Evolutionary conservation across 2,329 filamentous ascomycete genomes (phyloP), one percentile per base, ranked within the genome.

Genomic region (Myriosclerotinia scirpicola): DNA sequence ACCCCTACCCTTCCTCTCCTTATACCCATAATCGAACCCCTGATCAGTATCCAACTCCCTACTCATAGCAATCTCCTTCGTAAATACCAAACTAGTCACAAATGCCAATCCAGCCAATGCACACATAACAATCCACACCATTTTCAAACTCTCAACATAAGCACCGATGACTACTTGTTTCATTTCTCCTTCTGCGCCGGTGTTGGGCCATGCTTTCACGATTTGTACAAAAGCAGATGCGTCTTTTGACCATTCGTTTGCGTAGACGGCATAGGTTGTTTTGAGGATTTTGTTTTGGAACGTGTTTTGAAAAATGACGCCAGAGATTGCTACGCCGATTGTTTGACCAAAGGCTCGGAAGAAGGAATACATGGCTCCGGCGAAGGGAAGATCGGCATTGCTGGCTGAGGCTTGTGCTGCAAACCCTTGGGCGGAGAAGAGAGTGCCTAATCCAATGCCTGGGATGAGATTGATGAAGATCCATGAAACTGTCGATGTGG

Each of bases 221-320:
- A 72, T 60, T 38, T 71, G 63, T 6, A 73, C 71, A n/a, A 73
- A 67, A 1, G 66, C 52, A 20, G 67, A 68, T n/a, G 70, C 67
- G 22, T 74, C 68, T 36, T 54, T 64, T 8, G 67, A 69, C 69
- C 68, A 74, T 5, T 58, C 42, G 8, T 67, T 56, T 17, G 68
- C 70, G 30, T 64, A 64, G 1, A 36, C 40, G 4, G 54, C 30
- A 67, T 73, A 72, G 17, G 64, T 52, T 1, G 65, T 73, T 14
- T 36, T n/a, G 3, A 67, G 46, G 15, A 75, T 66, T 17, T 73
- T 73, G 17, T 67, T 67, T 54, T 71, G 71, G 36, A 75, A 72
- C 56, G 80, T 79, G 71, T 90, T 91, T 76, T 91, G 87, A 77
- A 91, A 90, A 65, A 90, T 83, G 53, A 87, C 85, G 5, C 88